Conservation (phyloP, 139 green algal genomes). For the Desmodesmus armatus region DNA sequence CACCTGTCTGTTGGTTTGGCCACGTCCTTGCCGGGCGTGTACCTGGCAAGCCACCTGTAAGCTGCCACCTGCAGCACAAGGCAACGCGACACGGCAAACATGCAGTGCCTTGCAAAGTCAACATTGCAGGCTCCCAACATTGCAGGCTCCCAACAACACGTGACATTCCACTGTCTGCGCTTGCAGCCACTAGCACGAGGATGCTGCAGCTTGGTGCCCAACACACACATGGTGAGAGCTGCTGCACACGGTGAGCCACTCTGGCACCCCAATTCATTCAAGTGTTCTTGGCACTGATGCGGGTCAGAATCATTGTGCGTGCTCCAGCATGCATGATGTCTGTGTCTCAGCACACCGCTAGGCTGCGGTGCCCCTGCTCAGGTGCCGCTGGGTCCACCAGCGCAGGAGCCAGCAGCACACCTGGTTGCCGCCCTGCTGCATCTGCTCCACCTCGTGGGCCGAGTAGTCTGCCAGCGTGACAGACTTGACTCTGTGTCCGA, state of each 20-base stretch:
- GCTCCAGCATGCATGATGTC: too few relatives aligned
- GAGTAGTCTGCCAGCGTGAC: conserved; percentile 84
- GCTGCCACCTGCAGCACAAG: conserved; percentile 35
- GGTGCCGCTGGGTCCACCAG: too few relatives aligned
- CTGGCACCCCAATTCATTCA: too few relatives aligned
- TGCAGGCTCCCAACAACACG: too few relatives aligned
- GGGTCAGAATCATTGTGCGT: too few relatives aligned
- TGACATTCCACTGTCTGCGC: too few relatives aligned
- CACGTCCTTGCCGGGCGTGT: conserved; percentile 46
- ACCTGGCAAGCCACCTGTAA: conserved; percentile 47
- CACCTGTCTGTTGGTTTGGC: conserved; percentile 45
- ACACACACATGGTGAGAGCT: not conserved
- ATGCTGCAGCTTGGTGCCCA: too few relatives aligned
- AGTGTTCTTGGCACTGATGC: too few relatives aligned
- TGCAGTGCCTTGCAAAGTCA: too few relatives aligned
- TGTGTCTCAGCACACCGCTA: too few relatives aligned
- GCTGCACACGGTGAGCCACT: not conserved
- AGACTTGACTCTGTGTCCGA: conserved; percentile 85
- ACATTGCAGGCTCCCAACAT: too few relatives aligned
- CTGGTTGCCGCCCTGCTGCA: conserved; percentile 79
- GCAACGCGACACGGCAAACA: not conserved
- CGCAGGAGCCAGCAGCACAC: conserved; percentile 50
- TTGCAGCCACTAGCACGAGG: too few relatives aligned
- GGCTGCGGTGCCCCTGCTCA: not conserved
- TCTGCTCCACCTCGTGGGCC: conserved; percentile 72